phyloP scores from a whole-genome alignment of 2,329 filamentous ascomycete genomes.

The Paracorniculantispora psalliotae region DNA sequence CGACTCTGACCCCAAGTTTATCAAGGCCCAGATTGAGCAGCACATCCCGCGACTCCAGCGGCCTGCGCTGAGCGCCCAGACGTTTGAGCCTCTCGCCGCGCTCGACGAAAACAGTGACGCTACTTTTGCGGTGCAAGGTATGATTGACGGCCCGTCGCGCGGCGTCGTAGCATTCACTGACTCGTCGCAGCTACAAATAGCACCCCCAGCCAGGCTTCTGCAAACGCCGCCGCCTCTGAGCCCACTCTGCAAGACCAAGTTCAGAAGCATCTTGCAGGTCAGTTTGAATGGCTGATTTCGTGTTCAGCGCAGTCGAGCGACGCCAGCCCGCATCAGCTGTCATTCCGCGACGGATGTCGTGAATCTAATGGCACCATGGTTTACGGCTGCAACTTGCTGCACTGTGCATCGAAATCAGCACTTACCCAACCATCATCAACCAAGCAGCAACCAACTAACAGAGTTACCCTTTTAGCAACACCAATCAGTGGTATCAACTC shows the following conservation, averaged over 20 bases:
- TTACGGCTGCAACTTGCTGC: constrained; percentile 51
- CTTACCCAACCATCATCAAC: constrained; percentile 17
- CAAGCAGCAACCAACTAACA: constrained; percentile 26
- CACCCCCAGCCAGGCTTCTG: constrained; percentile 13
- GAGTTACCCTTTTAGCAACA: constrained; percentile 45
- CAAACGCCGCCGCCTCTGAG: constrained; percentile 20
- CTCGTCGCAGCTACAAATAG: not conserved
- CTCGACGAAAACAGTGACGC: constrained; percentile 10
- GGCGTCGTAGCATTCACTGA: constrained; percentile 17
- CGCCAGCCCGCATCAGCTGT: constrained; percentile 17
- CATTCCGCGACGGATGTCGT: constrained; percentile 17
- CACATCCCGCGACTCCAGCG: constrained; percentile 24
- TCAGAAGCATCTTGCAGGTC: constrained; percentile 40
- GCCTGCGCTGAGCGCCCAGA: constrained; percentile 26
- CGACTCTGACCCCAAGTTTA: constrained; percentile 15
- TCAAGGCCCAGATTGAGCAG: constrained; percentile 18
- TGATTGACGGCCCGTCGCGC: not conserved
- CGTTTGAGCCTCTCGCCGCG: constrained; percentile 25
- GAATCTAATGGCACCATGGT: constrained; percentile 22
- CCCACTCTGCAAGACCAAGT: constrained; percentile 29
- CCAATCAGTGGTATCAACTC: constrained; percentile 19
- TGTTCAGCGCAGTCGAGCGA: constrained; percentile 28
- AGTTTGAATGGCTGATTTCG: constrained; percentile 47
- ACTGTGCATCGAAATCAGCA: constrained; percentile 26
- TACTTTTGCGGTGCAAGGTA: not conserved